These are phyloP conservation scores for Cicer bijugum DNA, from an alignment of 306 rosid species.

Conservation along the genomic window DNA sequence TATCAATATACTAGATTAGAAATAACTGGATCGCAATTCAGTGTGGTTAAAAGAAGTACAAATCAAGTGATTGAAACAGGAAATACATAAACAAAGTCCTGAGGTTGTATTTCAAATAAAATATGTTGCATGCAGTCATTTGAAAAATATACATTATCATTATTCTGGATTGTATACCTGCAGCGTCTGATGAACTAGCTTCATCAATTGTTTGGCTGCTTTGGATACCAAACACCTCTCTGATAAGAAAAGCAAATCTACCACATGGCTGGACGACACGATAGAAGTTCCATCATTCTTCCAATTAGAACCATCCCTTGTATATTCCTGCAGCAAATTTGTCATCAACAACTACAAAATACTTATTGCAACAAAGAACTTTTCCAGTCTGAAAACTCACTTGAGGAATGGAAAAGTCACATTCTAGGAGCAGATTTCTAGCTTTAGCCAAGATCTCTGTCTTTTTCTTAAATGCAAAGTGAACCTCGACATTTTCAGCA, in stretches of 20 bases:
- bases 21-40: neutral
- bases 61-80: conserved; percentile 14
- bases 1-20: neutral
- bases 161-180: conserved; percentile 55
- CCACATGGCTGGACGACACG: conserved; percentile 62
- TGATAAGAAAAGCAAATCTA: conserved; percentile 78
- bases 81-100: conserved; percentile 17
- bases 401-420: conserved; percentile 79
- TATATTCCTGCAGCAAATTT: conserved; percentile 59
- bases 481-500: conserved; percentile 96
- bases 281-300: conserved; percentile 51
- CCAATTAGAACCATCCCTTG: conserved; percentile 54
- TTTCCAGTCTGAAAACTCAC: conserved; percentile 54
- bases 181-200: conserved; percentile 85
- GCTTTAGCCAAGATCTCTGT: conserved; percentile 85
- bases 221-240: conserved; percentile 84
- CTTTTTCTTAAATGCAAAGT: conserved; percentile 89
- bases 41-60: conserved; percentile 27
- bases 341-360: conserved; percentile 43
- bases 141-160: conserved; percentile 19
- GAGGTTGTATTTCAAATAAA: conserved; percentile 39
- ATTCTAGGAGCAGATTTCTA: conserved; percentile 75
- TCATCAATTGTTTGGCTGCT: conserved; percentile 80
- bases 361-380: conserved; percentile 37
- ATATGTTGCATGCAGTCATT: conserved; percentile 30